Percentiles rank a stretch among this genome's conserved stretches.
phyloP scores from a whole-genome alignment of 2,329 filamentous ascomycete genomes.

The Pseudogymnoascus sp. region DNA sequence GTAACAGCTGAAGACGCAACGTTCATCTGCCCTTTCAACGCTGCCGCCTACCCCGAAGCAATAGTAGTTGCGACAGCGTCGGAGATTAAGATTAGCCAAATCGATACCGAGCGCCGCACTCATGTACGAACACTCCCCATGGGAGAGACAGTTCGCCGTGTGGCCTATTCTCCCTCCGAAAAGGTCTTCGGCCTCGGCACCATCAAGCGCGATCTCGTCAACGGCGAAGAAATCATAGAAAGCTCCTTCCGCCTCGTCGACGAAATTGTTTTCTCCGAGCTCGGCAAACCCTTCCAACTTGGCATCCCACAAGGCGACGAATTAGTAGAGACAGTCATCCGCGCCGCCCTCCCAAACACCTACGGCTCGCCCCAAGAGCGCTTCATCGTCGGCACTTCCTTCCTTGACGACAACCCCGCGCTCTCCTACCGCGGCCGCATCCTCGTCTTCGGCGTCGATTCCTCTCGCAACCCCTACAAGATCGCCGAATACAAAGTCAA shows the following conservation, averaged over 20 bases:
- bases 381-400: slow-evolving; percentile 88
- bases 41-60: slow-evolving; percentile 70
- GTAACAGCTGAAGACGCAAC: slow-evolving; percentile 83
- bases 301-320: slow-evolving; percentile 47
- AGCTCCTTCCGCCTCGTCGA: slow-evolving; percentile 87
- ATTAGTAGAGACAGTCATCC: slow-evolving; percentile 76
- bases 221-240: slow-evolving; percentile 66
- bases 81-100: slow-evolving; percentile 69
- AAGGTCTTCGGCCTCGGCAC: slow-evolving; percentile 83
- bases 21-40: slow-evolving; percentile 74
- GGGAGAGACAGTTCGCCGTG: slow-evolving; percentile 73
- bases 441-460: slow-evolving; percentile 74
- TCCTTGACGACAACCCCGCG: slow-evolving; percentile 49
- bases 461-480: slow-evolving; percentile 64
- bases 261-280: slow-evolving; percentile 74
- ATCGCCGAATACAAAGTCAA: slow-evolving; percentile 64
- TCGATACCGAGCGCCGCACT: slow-evolving; percentile 80
- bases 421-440: slow-evolving; percentile 65
- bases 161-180: slow-evolving; percentile 74
- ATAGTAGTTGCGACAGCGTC: slow-evolving; percentile 72
- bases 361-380: slow-evolving; percentile 58
- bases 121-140: slow-evolving; percentile 77
- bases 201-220: slow-evolving; percentile 63
- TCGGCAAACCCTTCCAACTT: slow-evolving; percentile 63
- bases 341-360: slow-evolving; percentile 61